A percentile compares a stretch with the other conserved stretches of the same genome.
phyloP scores from a whole-genome alignment of 805 yeast species.

The Torulaspora quercuum region DNA sequence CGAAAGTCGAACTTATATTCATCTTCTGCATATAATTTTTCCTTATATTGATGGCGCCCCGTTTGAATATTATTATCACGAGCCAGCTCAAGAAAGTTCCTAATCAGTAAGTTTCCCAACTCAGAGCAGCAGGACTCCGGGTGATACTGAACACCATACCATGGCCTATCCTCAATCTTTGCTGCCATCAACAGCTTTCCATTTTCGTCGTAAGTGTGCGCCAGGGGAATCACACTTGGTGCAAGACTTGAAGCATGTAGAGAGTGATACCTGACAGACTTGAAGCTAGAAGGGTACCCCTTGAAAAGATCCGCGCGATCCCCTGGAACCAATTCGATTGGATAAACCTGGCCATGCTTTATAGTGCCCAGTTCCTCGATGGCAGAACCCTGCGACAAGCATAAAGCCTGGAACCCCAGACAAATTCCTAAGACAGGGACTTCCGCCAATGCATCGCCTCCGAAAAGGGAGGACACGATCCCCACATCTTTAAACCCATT shows the following conservation, averaged over 20 bases:
- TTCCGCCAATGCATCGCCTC: slow-evolving; percentile 22
- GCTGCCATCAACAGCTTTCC: slow-evolving; percentile 74
- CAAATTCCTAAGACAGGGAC: slow-evolving; percentile 88
- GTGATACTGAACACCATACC: slow-evolving; percentile 94
- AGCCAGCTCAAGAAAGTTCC: slow-evolving; percentile 48
- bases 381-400: slow-evolving; percentile 55
- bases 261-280: slow-evolving; percentile 88
- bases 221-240: slow-evolving; percentile 52
- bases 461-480: slow-evolving; percentile 57
- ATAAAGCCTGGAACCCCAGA: slow-evolving; percentile 84
- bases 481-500: slow-evolving; percentile 60
- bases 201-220: slow-evolving; percentile 49
- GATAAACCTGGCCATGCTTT: slow-evolving; percentile 82
- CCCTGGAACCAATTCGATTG: slow-evolving; percentile 33
- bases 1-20: slow-evolving; percentile 5
- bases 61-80: slow-evolving; percentile 22
- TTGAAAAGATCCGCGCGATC: slow-evolving; percentile 39
- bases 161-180: slow-evolving; percentile 56
- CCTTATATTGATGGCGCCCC: slow-evolving; percentile 18
- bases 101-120: slow-evolving; percentile 55
- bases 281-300: slow-evolving; percentile 44
- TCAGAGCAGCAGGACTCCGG: slow-evolving; percentile 91
- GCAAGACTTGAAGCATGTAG: slow-evolving; percentile 46
- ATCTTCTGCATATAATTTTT: slow-evolving; percentile 13
- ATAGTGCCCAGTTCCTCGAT: slow-evolving; percentile 54